Evolutionary conservation across 306 rosid genomes (phyloP).

Genomic region (Cicer bijugum): DNA sequence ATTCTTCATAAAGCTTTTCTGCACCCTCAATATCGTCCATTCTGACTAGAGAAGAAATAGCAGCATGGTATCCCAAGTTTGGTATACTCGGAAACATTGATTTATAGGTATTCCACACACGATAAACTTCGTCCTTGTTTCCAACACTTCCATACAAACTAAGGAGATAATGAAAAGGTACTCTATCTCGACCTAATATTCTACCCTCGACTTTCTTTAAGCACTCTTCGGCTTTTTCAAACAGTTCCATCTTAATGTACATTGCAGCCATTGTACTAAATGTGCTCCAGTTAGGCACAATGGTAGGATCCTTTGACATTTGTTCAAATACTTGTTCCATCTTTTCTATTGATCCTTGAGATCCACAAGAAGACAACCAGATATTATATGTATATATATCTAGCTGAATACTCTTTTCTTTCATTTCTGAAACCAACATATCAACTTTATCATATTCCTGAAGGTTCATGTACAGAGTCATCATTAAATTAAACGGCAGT

Average conservation of each 20-base stretch:
- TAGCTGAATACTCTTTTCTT: slow-evolving; percentile 60
- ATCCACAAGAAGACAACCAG: slow-evolving; percentile 89
- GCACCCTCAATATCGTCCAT: slow-evolving; percentile 80
- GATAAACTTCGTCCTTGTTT: slow-evolving; percentile 77
- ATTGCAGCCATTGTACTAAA: slow-evolving; percentile 90
- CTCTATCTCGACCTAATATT: slow-evolving; percentile 78
- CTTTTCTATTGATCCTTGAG: slow-evolving; percentile 69
- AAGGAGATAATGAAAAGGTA: slow-evolving; percentile 88
- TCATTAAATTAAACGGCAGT: slow-evolving; percentile 92
- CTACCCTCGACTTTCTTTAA: slow-evolving; percentile 74
- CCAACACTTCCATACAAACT: slow-evolving; percentile 81
- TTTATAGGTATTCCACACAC: slow-evolving; percentile 82
- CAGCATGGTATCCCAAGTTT: slow-evolving; percentile 87
- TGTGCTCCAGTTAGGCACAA: slow-evolving; percentile 87
- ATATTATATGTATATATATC: slow-evolving; percentile 90
- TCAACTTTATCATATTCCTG: slow-evolving; percentile 82
- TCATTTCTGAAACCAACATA: slow-evolving; percentile 75
- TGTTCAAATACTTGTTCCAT: slow-evolving; percentile 85
- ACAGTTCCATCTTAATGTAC: slow-evolving; percentile 78
- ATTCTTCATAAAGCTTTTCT: slow-evolving; percentile 73
- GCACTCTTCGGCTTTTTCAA: slow-evolving; percentile 82
- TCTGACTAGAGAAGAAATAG: slow-evolving; percentile 74
- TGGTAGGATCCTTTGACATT: slow-evolving; percentile 66
- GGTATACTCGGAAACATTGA: slow-evolving; percentile 72
- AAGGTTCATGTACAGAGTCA: slow-evolving; percentile 91